Base-by-base conservation (phyloP, 2,329 filamentous ascomycete species). In the Triangularia setosa region DNA sequence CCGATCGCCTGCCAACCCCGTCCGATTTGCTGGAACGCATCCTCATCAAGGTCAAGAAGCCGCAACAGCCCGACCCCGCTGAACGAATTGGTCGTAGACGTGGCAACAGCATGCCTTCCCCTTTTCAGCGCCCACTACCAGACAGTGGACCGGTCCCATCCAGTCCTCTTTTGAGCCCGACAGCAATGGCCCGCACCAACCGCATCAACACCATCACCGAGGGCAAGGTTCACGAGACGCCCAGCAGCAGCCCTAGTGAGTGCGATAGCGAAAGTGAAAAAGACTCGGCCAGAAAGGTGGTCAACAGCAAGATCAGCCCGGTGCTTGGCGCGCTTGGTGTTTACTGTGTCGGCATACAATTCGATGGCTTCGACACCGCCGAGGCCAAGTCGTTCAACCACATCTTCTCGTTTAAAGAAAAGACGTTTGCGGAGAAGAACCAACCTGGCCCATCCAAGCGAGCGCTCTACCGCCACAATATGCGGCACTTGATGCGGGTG, bases 331-430 rank as follows among this genome's bases (percentile, higher is more conserved):
- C 91, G 40, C 84, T 99, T 9, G 95, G 93, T 27, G 91, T 98
- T 1, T 89, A 89, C 73, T 87, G 85, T 72, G 83, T 83, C 7
- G 87, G 87, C 0, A 80, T 97, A 76, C 97, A 96, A 74, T 97
- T 95, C 75, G 85, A 86, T 33, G 90, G 91, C 52, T 97, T 97
- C 73, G 87, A 89, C 63, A 84, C 86, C 12, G 80, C 88, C 0
- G 91, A 94, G 66, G 93, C 92, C 70, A 92, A 92, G 78, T 87
- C 87, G 52, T 95, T 88, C 80, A 98, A 98, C 76, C 95, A 99
- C 78, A 91, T 98, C 71, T 93, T 95, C 76, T 98, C 95, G 0
- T 93, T 98, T 78, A 92, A 92, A 75, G 95, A 99, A 79, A 87
- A 89, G 64, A 92, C 89, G 5, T 97, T 97, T 72, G 87, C 92